Evolutionary conservation across 805 yeast genomes (phyloP), one percentile per base, ranked within the genome.

Genomic region (Osmozyma mogii): DNA sequence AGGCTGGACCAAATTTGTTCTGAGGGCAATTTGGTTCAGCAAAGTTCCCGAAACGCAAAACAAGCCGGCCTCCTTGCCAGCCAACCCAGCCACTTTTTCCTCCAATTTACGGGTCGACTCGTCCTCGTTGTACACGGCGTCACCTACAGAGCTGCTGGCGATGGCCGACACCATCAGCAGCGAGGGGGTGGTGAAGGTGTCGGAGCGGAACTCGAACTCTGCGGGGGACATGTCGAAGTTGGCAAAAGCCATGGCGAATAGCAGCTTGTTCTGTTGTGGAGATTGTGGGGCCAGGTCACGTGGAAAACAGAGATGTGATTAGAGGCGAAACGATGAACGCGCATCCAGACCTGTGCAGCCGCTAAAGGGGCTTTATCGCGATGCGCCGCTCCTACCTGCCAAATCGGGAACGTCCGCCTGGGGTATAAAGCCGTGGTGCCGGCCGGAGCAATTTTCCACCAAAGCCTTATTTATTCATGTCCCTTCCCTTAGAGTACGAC

Each of bases 71-170:
- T 50, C 56, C 35, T 61, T 63, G 4, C 67, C 67, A 7, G 66
- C 52, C 15, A 63, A 22, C 8, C 44, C 41, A 7, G 56, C 54
- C 28, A 61, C 56, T 34, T 53, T 56, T 8, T 32, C 21, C 38
- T 63, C 67, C 27, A 63, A 43, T n/a, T 44, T 32, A 9, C 37
- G 36, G 9, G 69, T 63, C 9, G 52, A 31, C 3, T 28, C 45
- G 42, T 63, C 69, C 38, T 62, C 68, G 34, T 58, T 52, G 40
- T 63, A 63, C 3, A 63, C 69, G 4, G 68, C 49, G 36, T 63
- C 69, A 4, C 69, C 69, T 15, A 52, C 47, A 1, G 64, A 45
- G n/a, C 65, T 43, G 8, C 35, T 38, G 17, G 40, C 41, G 14
- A 42, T 29, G 3, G 47, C 36, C 9, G 38, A 34, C 9, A 38